Conservation (phyloP, 129 eudicot genomes). For the Pittosporum tobira region DNA sequence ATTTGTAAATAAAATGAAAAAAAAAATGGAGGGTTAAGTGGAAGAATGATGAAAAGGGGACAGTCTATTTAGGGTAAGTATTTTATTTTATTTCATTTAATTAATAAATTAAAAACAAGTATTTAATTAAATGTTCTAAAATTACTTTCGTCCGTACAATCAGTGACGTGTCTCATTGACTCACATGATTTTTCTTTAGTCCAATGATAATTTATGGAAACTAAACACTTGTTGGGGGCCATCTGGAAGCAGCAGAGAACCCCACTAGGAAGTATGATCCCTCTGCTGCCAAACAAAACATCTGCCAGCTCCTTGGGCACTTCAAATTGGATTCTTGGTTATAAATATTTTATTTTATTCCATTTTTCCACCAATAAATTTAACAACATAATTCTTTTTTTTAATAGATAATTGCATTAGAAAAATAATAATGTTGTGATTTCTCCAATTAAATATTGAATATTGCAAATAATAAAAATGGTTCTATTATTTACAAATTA, state of each 20-base stretch:
- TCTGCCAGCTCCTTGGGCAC: conserved; percentile 4
- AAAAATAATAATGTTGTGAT: too few relatives aligned
- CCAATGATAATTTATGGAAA: neutral
- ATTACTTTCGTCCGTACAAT: conserved; percentile 10
- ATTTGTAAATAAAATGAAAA: too few relatives aligned
- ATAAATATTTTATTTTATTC: too few relatives aligned
- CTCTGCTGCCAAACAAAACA: conserved; percentile 2
- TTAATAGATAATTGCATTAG: too few relatives aligned
- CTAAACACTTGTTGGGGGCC: neutral
- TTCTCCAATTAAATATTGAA: too few relatives aligned
- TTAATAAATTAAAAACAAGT: too few relatives aligned
- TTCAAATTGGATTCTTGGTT: too few relatives aligned
- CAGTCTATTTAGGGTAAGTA: neutral
- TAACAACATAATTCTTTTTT: too few relatives aligned
- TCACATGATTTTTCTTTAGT: neutral
- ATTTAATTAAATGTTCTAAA: neutral
- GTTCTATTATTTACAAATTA: too few relatives aligned
- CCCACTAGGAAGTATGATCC: conserved; percentile 3
- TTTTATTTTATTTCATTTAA: too few relatives aligned
- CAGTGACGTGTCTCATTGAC: conserved; percentile 12
- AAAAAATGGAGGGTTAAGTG: neutral
- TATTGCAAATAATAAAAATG: too few relatives aligned
- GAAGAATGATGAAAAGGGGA: neutral
- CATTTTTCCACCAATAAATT: too few relatives aligned
- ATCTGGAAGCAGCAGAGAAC: conserved; percentile 6